Evolutionary conservation across 495 filamentous ascomycete species (phyloP), one percentile per base, ranked within the genome.

Genomic region (Terfezia claveryi): DNA sequence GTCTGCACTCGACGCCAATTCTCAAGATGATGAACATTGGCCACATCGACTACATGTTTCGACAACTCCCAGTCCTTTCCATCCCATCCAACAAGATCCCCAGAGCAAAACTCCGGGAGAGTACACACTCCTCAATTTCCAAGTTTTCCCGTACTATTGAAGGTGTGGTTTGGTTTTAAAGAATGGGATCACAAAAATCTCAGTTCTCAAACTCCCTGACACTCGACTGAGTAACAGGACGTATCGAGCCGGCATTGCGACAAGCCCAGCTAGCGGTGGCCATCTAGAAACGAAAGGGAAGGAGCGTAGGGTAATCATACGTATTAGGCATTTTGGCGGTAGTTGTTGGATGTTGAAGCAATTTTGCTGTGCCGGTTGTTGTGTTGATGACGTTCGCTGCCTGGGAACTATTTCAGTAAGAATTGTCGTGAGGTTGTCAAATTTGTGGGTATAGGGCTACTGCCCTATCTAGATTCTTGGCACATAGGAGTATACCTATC

Each of bases 151-250:
- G 38, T 6, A 51, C 20, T 14, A 23, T 37, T 32, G 67, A 71
- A 66, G 41, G 70, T 73, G 73, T 80, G 82, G 82, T 81, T 81
- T 87, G 56, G 37, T 74, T 87, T 93, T 88, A 64, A 80, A 82
- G 75, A 81, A 80, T 82, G 85, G 87, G 76, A 73, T 76, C 84
- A 82, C 80, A 81, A 69, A 77, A 77, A 87, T 68, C 84, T 83
- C 86, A 82, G 73, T 68, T 65, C 59, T 65, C 72, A 68, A 70
- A 69, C 69, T 73, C 69, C 62, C 66, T 57, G 58, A 68, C 65
- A 65, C 70, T 77, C 70, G 74, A 74, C 72, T 73, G 71, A 70
- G 68, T 65, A 64, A 64, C 67, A 74, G 83, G 87, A 74, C 68
- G 20, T 67, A 84, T 87, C 83, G 82, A 87, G 82, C 84, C 86